Evolutionary conservation across 1,284 basidiomycete genomes (phyloP).

Genomic region (Leccinum subfulvum): DNA sequence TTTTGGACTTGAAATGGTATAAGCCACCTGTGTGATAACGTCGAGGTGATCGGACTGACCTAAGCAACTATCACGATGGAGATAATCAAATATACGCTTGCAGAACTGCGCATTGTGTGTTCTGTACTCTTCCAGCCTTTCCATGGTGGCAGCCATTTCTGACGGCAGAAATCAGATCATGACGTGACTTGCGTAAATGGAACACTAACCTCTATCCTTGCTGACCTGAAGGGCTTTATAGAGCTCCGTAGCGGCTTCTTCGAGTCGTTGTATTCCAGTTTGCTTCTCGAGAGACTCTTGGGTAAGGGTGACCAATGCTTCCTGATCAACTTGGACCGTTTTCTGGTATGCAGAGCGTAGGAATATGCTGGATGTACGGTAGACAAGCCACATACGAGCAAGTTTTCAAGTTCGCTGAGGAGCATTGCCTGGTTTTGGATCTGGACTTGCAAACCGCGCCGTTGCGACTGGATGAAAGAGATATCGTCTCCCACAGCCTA

Average conservation of each 20-base stretch:
- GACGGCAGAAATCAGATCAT: conserved; percentile 7
- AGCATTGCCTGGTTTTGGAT: conserved; percentile 92
- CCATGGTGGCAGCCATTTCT: conserved; percentile 95
- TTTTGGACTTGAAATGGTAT: conserved; percentile 49
- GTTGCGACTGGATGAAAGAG: conserved; percentile 92
- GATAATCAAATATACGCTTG: conserved; percentile 88
- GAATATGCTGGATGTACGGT: not conserved
- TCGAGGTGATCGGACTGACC: conserved; percentile 38
- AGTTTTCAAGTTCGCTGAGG: conserved; percentile 78
- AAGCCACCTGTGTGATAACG: conserved; percentile 1
- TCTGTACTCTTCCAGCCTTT: conserved; percentile 85
- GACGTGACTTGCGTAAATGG: not conserved
- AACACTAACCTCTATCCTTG: conserved; percentile 72
- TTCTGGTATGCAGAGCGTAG: conserved; percentile 49
- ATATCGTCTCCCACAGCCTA: conserved; percentile 95
- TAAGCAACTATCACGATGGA: conserved; percentile 89
- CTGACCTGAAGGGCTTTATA: conserved; percentile 96
- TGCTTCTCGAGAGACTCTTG: conserved; percentile 84
- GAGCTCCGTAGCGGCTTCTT: conserved; percentile 82
- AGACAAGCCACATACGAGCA: conserved; percentile 58
- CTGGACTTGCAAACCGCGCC: conserved; percentile 95
- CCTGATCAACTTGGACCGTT: conserved; percentile 88
- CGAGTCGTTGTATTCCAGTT: conserved; percentile 74
- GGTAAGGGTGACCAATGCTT: conserved; percentile 73
- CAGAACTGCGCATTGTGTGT: conserved; percentile 89